Base-by-base conservation (phyloP, 2,329 filamentous ascomycete genomes). In the Beauveria medogensis region DNA sequence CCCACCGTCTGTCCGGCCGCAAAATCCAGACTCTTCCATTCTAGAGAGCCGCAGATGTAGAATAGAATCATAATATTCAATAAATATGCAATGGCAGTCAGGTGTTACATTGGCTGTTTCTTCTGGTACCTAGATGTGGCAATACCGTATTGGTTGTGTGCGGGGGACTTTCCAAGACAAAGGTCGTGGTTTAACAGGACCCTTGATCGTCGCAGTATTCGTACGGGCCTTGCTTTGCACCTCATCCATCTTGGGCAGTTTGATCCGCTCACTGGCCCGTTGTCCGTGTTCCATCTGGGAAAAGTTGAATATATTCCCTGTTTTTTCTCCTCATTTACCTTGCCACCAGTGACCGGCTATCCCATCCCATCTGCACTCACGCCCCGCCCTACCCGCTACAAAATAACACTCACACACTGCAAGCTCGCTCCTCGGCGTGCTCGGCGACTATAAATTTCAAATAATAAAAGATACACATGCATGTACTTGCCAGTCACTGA, bases 11-110 rank as follows among this genome's bases (percentile, higher is more conserved):
- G 34, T 46, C 22, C 40, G 20, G 53, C 34, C 18, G 24, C 41
- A 26, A 34, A 14, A 44, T 41, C 55, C 44, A 57, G 55, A 57
- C 55, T 47, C 34, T 57, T 57, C 44, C 55, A 41, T 41, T 41
- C 28, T 3, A 5, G 28, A 22, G 50, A 24, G 28, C 50, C 30
- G 28, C 50, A 52, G 50, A 52, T 37, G 50, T 20, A 10, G 18
- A n/a, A 8, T 26, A 28, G 46, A 48, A 26, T 12, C 8, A 24
- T 2, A 28, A 51, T 20, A 20, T 22, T 18, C 50, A 22, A 52
- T 52, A 52, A 3, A 20, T 40, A 20, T 46, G 50, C 30, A 37
- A 30, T 30, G n/a, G 22, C 50, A 14, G 30, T 37, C 26, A 52
- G 22, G 50, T 52, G 37, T 12, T 54, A n/a, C 34, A 43, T 43